Evolutionary conservation across 1,284 basidiomycete species (phyloP), one percentile per base, ranked within the genome.

Genomic region (Ceratobasidium sp.): DNA sequence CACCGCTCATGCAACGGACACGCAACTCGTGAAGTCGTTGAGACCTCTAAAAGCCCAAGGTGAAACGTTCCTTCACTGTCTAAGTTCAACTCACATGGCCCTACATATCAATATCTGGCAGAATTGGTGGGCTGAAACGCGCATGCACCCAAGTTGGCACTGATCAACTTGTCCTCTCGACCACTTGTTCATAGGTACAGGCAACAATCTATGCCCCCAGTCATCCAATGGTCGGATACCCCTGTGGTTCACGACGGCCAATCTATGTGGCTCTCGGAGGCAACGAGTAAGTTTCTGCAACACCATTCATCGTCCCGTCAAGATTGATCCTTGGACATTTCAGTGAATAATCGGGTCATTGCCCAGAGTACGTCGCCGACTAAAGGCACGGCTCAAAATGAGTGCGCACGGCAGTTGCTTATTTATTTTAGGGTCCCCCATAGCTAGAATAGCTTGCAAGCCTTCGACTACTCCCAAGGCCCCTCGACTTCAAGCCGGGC

Each of bases 91-190:
- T 59, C n/a, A 16, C 18, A 74, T 74, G 70, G 60, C 59, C 64
- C 70, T 60, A 73, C 44, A 74, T 52, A 46, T 74, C n/a, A 59
- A 33, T 44, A 41, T 74, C 44, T 74, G 70, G 70, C 70, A 74
- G 46, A 74, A 64, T n/a, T 74, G 70, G 70, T 74, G 30, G 38
- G 70, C n/a, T 52, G 62, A 46, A 60, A 60, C 20, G 57, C 14
- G 30, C 16, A 20, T 8, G 12, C 23, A 23, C 12, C 12, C 57
- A 7, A 60, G 27, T 27, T n/a, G 27, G 27, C 57, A 60, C 16
- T 35, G 2, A n/a, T 14, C 14, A n/a, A 16, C 57, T 18, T 60
- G 14, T n/a, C 18, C 48, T 20, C 5, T 41, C 38, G 38, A 38
- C 38, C 38, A 38, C 38, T 38, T 38, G 38, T 8, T 38, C 38